phyloP scores from a whole-genome alignment of 192 early-diverging fungal species.

The Rhizophlyctis rosea region DNA sequence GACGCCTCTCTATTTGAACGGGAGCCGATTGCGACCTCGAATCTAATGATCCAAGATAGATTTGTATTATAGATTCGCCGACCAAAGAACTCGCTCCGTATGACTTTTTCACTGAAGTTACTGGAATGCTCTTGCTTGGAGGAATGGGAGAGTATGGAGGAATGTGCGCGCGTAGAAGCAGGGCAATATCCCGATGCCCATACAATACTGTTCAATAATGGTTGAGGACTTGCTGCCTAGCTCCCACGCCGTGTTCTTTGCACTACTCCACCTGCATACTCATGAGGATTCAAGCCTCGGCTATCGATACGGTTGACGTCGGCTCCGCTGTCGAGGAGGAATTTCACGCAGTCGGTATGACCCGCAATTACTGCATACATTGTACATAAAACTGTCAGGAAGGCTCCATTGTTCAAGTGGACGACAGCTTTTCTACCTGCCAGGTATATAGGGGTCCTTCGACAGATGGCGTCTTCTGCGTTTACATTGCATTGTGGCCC shows the following conservation, averaged over 20 bases:
- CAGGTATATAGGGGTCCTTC: constrained; percentile 61
- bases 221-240: not conserved
- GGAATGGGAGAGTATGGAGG: constrained; percentile 14
- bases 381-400: not conserved
- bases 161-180: constrained; percentile 41
- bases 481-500: constrained; percentile 42
- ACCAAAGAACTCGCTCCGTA: constrained; percentile 65
- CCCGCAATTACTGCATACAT: constrained; percentile 44
- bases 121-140: constrained; percentile 20
- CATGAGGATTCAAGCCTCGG: constrained; percentile 58
- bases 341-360: constrained; percentile 47
- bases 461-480: constrained; percentile 51
- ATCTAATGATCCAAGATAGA: constrained; percentile 66
- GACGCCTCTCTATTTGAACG: constrained; percentile 40
- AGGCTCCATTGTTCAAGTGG: not conserved
- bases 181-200: constrained; percentile 49
- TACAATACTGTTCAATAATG: constrained; percentile 38
- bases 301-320: constrained; percentile 43
- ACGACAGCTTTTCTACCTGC: constrained; percentile 49
- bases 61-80: constrained; percentile 55
- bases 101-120: constrained; percentile 42
- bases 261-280: constrained; percentile 44
- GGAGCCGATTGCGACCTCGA: constrained; percentile 42
- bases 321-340: constrained; percentile 52
- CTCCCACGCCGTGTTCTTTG: not conserved